Evolutionary conservation across 2,329 filamentous ascomycete species (phyloP).

Genomic region (Botryotinia narcissicola): DNA sequence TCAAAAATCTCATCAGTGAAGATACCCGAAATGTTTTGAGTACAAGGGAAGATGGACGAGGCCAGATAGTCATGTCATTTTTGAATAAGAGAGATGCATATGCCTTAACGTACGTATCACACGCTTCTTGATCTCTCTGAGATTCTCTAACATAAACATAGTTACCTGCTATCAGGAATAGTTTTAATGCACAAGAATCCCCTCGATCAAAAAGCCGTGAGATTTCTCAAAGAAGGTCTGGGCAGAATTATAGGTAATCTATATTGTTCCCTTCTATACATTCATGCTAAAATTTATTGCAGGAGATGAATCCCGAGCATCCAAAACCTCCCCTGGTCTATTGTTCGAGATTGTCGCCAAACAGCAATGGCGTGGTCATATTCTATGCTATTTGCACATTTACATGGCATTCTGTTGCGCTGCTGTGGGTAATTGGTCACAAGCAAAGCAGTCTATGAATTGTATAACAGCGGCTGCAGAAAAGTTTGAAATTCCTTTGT

Average conservation of each 20-base stretch:
- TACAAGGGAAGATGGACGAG: conserved; percentile 44
- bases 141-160: conserved; percentile 18
- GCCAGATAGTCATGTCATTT: conserved; percentile 59
- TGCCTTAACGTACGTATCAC: conserved; percentile 33
- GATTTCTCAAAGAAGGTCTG: conserved; percentile 57
- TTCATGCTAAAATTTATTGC: not conserved
- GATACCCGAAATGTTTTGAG: conserved; percentile 58
- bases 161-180: conserved; percentile 35
- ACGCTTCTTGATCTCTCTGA: not conserved
- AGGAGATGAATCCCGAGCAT: conserved; percentile 18
- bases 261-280: not conserved
- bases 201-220: conserved; percentile 55
- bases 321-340: conserved; percentile 31
- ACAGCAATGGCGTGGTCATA: conserved; percentile 34
- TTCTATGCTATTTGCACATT: conserved; percentile 37
- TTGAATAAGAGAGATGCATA: conserved; percentile 59
- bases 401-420: conserved; percentile 38
- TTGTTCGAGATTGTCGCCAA: conserved; percentile 34
- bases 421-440: conserved; percentile 34
- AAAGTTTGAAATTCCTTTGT: conserved; percentile 29
- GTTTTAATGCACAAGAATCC: conserved; percentile 49
- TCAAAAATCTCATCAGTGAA: conserved; percentile 51
- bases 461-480: conserved; percentile 28
- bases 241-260: conserved; percentile 41
- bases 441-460: conserved; percentile 32